Conservation (phyloP, 345 rosid genomes). For the Rhizophora apiculata region DNA sequence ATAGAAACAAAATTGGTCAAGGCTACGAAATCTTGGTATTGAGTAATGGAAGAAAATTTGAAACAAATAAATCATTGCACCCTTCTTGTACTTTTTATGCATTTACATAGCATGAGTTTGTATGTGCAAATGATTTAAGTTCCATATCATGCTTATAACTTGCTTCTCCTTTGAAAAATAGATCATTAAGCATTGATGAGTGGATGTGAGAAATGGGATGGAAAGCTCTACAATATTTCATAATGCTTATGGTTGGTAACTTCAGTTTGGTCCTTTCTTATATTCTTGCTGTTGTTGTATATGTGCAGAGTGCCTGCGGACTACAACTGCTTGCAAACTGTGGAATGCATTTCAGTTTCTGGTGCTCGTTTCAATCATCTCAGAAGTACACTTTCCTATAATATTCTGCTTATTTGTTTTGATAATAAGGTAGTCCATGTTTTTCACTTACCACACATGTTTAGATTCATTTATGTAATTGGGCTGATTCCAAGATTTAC, state of each 20-base stretch:
- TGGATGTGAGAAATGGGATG: neutral
- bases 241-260: neutral
- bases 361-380: constrained; percentile 55
- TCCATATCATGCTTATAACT: neutral
- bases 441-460: neutral
- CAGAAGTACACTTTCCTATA: constrained; percentile 56
- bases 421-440: constrained; percentile 50
- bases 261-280: neutral
- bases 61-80: too few relatives aligned
- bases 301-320: constrained; percentile 64
- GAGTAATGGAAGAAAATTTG: too few relatives aligned
- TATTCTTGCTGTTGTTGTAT: constrained; percentile 12
- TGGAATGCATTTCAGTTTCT: constrained; percentile 65
- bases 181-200: neutral
- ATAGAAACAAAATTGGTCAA: too few relatives aligned
- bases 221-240: neutral
- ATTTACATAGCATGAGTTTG: neutral
- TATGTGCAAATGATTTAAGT: neutral
- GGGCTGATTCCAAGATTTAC: too few relatives aligned
- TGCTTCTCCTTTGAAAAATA: neutral
- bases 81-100: neutral
- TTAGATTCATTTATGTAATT: neutral
- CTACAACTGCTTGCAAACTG: constrained; percentile 67
- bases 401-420: constrained; percentile 51
- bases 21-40: too few relatives aligned